phyloP scores from a whole-genome alignment of 2,329 filamentous ascomycete genomes.

The Dactylellina parvicollis region DNA sequence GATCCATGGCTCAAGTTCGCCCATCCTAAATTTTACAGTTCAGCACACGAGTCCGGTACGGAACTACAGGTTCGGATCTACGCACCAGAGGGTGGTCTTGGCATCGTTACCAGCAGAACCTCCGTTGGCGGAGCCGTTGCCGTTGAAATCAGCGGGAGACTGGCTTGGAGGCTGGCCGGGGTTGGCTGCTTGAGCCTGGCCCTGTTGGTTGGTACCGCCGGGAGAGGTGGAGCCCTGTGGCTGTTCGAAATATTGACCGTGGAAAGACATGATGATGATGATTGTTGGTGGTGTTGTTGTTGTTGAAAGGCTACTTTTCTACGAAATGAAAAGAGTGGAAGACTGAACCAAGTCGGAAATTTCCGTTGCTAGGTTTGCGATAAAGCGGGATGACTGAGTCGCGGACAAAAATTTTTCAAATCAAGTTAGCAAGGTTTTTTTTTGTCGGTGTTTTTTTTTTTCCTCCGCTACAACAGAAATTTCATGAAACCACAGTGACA shows the following conservation, averaged over 20 bases:
- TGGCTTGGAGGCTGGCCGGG: constrained; percentile 54
- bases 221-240: constrained; percentile 58
- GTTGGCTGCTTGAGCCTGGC: constrained; percentile 54
- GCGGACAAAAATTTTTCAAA: not conserved
- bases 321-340: constrained; percentile 50
- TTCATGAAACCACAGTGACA: not conserved
- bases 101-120: constrained; percentile 55
- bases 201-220: constrained; percentile 56
- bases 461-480: not conserved
- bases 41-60: constrained; percentile 4
- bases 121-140: constrained; percentile 57
- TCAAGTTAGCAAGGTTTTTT: constrained; percentile 4
- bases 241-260: constrained; percentile 53
- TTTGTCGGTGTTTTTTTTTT: not conserved
- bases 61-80: constrained; percentile 22
- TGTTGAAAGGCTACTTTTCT: constrained; percentile 43
- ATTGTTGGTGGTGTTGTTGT: no score
- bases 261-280: constrained; percentile 57
- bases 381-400: constrained; percentile 27
- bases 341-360: constrained; percentile 27
- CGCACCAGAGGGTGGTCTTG: constrained; percentile 59
- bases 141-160: constrained; percentile 58
- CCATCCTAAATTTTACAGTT: constrained; percentile 76
- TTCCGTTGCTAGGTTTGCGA: constrained; percentile 36
- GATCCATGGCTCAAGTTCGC: constrained; percentile 98